Evolutionary conservation across 768 basidiomycete genomes (phyloP).

Genomic region (Paxillus involutus): DNA sequence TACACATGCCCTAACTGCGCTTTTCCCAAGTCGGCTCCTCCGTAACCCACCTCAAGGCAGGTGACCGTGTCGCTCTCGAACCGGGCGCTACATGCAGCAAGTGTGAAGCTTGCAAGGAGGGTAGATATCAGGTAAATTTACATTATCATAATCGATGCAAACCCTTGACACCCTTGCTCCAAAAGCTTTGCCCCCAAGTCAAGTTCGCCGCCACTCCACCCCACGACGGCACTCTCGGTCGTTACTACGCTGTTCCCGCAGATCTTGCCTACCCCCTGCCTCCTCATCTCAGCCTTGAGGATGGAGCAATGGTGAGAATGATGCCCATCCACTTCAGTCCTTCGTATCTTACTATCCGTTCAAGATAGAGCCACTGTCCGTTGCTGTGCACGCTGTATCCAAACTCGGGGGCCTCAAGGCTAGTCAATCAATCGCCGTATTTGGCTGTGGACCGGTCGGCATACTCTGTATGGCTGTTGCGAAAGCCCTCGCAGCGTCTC

Average conservation of each 20-base stretch:
- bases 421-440: conserved; percentile 76
- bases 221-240: conserved; percentile 82
- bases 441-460: conserved; percentile 89
- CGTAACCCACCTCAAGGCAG: conserved; percentile 74
- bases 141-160: neutral
- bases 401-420: conserved; percentile 72
- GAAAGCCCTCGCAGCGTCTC: conserved; percentile 84
- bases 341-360: conserved; percentile 1
- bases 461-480: conserved; percentile 95
- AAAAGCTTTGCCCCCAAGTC: conserved; percentile 81
- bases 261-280: conserved; percentile 86
- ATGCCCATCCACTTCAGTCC: neutral
- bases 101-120: conserved; percentile 84
- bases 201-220: conserved; percentile 93
- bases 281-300: conserved; percentile 82
- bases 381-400: conserved; percentile 85
- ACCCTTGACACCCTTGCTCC: neutral
- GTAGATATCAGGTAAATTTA: conserved; percentile 70
- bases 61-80: conserved; percentile 90
- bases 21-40: conserved; percentile 60
- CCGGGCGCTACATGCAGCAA: conserved; percentile 83
- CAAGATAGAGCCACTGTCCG: conserved; percentile 93
- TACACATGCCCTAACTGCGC: neutral
- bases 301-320: conserved; percentile 84
- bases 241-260: conserved; percentile 84